Conservation (phyloP, 345 rosid genomes). For the Acer negundo region DNA sequence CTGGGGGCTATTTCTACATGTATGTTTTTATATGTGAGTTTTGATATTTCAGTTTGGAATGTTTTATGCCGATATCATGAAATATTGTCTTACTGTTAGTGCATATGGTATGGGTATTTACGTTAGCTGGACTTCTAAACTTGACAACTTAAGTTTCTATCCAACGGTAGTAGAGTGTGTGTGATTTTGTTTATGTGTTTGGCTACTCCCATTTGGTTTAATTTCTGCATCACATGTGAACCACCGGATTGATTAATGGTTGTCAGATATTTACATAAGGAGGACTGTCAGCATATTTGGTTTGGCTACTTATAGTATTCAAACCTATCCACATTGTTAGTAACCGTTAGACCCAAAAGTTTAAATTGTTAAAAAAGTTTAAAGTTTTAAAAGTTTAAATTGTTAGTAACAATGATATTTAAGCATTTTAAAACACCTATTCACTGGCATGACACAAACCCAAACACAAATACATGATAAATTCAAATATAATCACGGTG, state of each 20-base stretch:
- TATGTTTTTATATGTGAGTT: conserved; percentile 45
- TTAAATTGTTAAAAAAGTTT: too few relatives aligned
- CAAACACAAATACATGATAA: neutral
- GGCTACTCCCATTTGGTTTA: neutral
- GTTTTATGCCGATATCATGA: neutral
- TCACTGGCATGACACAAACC: neutral
- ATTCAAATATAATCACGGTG: neutral
- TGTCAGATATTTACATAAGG: neutral
- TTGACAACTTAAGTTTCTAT: neutral
- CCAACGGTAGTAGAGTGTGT: neutral
- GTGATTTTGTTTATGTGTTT: neutral
- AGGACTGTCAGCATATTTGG: neutral
- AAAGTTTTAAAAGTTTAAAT: too few relatives aligned
- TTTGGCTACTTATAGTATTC: neutral
- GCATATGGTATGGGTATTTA: neutral
- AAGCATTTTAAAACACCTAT: neutral
- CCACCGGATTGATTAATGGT: neutral
- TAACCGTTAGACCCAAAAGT: neutral
- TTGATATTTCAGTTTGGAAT: conserved; percentile 16
- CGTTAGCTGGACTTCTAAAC: neutral
- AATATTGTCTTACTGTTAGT: neutral
- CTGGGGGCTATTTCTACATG: conserved; percentile 88
- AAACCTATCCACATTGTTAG: too few relatives aligned
- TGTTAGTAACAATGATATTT: neutral
- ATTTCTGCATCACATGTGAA: neutral